Conservation (phyloP, 1,284 basidiomycete species). For the Sanghuangporus weigelae region DNA sequence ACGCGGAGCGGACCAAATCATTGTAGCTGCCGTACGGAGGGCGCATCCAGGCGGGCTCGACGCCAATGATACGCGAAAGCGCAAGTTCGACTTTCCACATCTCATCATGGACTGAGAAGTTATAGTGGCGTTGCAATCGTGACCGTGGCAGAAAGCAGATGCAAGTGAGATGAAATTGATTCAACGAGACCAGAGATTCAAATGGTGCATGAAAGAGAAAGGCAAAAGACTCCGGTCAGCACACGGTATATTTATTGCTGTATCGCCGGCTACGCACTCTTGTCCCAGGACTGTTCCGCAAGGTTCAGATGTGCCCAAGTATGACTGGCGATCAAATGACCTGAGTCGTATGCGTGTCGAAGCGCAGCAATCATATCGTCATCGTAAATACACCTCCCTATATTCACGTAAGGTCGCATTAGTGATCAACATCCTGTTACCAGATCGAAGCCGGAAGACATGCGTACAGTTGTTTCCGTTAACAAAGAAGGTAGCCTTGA, state of each 20-base stretch:
- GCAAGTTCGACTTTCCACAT: constrained; percentile 45
- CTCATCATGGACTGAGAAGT: constrained; percentile 27
- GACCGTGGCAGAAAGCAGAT: neutral
- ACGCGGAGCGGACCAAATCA: constrained; percentile 39
- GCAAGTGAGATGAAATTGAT: neutral
- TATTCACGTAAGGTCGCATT: neutral
- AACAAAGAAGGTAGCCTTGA: constrained; percentile 41
- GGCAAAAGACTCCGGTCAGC: neutral
- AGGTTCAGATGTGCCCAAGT: constrained; percentile 17
- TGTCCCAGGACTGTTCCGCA: constrained; percentile 10
- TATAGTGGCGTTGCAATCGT: neutral
- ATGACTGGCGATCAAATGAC: constrained; percentile 16
- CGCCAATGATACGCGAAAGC: constrained; percentile 42
- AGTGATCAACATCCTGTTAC: neutral
- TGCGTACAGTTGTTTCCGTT: constrained; percentile 16
- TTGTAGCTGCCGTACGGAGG: constrained; percentile 48
- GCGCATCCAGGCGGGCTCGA: constrained; percentile 42
- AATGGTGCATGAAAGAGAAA: neutral
- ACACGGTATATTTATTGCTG: neutral
- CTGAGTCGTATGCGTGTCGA: constrained; percentile 30
- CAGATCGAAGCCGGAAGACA: neutral
- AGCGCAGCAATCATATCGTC: constrained; percentile 29
- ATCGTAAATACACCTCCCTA: constrained; percentile 40
- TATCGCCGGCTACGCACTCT: neutral
- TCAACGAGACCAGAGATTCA: neutral